Percentiles rank a stretch among this genome's conserved stretches.
These are phyloP conservation scores for Backusella westeae DNA, from an alignment of 192 early-diverging fungal genomes.

Conservation along the genomic window DNA sequence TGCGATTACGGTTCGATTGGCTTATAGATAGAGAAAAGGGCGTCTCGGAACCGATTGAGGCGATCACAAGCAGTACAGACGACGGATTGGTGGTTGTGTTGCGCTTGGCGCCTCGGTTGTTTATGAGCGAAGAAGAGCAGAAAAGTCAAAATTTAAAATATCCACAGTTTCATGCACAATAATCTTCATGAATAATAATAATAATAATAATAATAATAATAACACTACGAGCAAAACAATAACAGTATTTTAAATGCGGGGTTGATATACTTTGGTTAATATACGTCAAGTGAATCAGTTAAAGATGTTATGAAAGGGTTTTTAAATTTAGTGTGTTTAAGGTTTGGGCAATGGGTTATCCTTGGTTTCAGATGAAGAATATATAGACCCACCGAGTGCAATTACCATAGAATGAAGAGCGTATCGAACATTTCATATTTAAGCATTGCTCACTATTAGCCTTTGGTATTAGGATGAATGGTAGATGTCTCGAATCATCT, in stretches of 20 bases:
- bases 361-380: too few species aligned
- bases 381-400: too few species aligned
- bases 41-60: constrained; percentile 11
- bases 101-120: constrained; percentile 7
- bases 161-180: background rate
- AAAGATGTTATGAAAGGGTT: too few species aligned
- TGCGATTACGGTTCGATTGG: constrained; percentile 27
- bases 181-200: background rate
- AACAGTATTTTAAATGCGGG: background rate
- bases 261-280: background rate
- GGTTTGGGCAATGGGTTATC: too few species aligned
- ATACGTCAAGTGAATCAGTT: too few species aligned
- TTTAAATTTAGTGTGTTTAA: too few species aligned
- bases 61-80: constrained; percentile 8
- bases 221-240: background rate
- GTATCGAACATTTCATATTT: too few species aligned
- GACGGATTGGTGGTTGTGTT: constrained; percentile 24
- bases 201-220: background rate
- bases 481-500: too few species aligned
- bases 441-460: too few species aligned
- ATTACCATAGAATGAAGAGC: too few species aligned
- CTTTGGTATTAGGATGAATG: too few species aligned
- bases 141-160: constrained; percentile 2
- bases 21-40: constrained; percentile 6
- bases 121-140: background rate